A percentile compares a stretch with the other conserved stretches of the same genome.
These are phyloP conservation scores for Ascochyta lentis DNA, from an alignment of 2,329 filamentous ascomycete genomes.

Conservation along the genomic window DNA sequence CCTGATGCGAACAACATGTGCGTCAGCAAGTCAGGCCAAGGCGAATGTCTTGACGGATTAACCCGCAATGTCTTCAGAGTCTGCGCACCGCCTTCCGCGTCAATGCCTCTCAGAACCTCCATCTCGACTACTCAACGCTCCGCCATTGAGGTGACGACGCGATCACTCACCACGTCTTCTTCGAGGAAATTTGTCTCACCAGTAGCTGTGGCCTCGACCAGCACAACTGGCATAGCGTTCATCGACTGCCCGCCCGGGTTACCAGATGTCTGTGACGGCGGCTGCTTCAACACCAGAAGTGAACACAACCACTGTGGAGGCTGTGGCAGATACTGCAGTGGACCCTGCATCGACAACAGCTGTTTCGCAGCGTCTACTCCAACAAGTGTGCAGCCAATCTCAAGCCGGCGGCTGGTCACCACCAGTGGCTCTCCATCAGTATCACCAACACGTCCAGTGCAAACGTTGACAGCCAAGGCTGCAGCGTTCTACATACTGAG, in stretches of 20 bases:
- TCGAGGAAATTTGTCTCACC: neutral
- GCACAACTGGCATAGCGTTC: neutral
- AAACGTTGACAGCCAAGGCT: neutral
- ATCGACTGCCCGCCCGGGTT: neutral
- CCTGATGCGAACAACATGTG: neutral
- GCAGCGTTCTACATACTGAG: slow-evolving; percentile 2
- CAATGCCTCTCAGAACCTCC: neutral
- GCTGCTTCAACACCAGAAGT: slow-evolving; percentile 8
- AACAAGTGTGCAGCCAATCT: neutral
- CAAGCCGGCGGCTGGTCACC: neutral
- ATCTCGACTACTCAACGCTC: neutral
- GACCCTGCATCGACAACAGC: neutral
- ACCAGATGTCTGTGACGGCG: neutral
- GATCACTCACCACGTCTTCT: too few relatives aligned
- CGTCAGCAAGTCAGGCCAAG: neutral
- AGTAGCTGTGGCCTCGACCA: neutral
- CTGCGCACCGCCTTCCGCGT: neutral
- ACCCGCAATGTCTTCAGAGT: neutral
- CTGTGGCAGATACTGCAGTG: slow-evolving; percentile 7
- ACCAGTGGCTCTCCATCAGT: neutral
- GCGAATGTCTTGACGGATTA: neutral
- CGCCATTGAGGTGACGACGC: neutral
- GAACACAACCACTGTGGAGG: slow-evolving; percentile 7
- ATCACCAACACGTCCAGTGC: neutral
- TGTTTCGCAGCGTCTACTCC: slow-evolving; percentile 1